phyloP scores from a whole-genome alignment of 1,284 basidiomycete genomes.

The Leccinum proliferum region DNA sequence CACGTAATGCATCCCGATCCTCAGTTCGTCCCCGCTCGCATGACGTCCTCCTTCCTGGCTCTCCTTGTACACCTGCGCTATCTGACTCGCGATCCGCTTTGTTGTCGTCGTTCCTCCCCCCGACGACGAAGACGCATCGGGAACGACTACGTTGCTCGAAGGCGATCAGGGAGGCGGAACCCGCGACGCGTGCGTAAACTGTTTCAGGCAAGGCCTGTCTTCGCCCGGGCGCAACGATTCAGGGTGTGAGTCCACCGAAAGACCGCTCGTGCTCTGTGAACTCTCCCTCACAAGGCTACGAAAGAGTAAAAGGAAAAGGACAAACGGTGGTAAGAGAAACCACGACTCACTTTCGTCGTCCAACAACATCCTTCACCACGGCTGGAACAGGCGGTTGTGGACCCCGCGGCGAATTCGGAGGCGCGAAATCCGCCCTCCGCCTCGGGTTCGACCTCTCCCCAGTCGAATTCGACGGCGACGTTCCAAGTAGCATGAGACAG shows the following conservation, averaged over 20 bases:
- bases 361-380: constrained; percentile 15
- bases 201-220: constrained; percentile 59
- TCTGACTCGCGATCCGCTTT: constrained; percentile 50
- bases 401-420: constrained; percentile 37
- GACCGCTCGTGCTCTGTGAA: constrained; percentile 29
- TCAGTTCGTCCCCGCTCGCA: too few species aligned
- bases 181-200: constrained; percentile 64
- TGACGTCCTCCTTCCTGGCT: too few species aligned
- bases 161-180: constrained; percentile 52
- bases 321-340: not conserved
- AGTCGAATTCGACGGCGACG: constrained; percentile 59
- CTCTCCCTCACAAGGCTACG: constrained; percentile 29
- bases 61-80: too few species aligned
- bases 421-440: constrained; percentile 58
- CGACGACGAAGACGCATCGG: constrained; percentile 10
- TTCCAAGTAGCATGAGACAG: too few species aligned
- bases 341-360: constrained; percentile 21
- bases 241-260: constrained; percentile 31
- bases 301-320: not conserved
- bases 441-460: constrained; percentile 60
- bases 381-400: constrained; percentile 22
- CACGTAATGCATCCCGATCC: constrained; percentile 62
- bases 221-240: constrained; percentile 27
- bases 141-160: constrained; percentile 26
- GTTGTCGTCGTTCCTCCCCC: constrained; percentile 12